These are phyloP conservation scores for Boletus tylopilopsis DNA, from an alignment of 768 basidiomycete genomes.

Conservation along the genomic window DNA sequence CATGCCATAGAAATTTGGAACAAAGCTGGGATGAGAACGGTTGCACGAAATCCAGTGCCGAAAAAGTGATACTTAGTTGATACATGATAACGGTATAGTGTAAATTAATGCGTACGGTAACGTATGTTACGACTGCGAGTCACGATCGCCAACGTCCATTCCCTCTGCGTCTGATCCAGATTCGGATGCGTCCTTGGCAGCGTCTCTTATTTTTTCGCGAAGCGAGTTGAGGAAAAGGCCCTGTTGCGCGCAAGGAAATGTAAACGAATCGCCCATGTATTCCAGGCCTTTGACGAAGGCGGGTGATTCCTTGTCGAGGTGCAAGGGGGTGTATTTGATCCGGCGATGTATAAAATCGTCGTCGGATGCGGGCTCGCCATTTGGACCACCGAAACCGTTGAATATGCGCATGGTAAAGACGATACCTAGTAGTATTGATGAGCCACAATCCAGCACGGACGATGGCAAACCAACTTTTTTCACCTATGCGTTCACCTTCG, in stretches of 20 bases:
- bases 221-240: slow-evolving; percentile 64
- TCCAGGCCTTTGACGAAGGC: slow-evolving; percentile 57
- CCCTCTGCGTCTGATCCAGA: slow-evolving; percentile 25
- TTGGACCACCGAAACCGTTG: slow-evolving; percentile 32
- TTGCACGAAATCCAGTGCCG: neutral
- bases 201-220: slow-evolving; percentile 45
- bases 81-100: slow-evolving; percentile 15
- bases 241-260: slow-evolving; percentile 65
- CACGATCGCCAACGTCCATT: slow-evolving; percentile 23
- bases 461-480: slow-evolving; percentile 28
- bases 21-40: slow-evolving; percentile 42
- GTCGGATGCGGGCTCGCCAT: slow-evolving; percentile 31
- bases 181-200: slow-evolving; percentile 23
- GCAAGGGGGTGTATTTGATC: slow-evolving; percentile 55
- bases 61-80: slow-evolving; percentile 4
- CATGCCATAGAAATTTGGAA: slow-evolving; percentile 49
- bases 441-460: neutral
- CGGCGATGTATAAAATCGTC: slow-evolving; percentile 32
- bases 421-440: slow-evolving; percentile 42
- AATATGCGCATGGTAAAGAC: slow-evolving; percentile 55
- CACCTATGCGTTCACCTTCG: slow-evolving; percentile 32
- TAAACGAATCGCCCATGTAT: slow-evolving; percentile 62
- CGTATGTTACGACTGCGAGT: slow-evolving; percentile 2
- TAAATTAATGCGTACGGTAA: slow-evolving; percentile 4
- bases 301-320: slow-evolving; percentile 57